Conservation (phyloP, 441 rosid species). For the Bocquillonia castaneifolia region DNA sequence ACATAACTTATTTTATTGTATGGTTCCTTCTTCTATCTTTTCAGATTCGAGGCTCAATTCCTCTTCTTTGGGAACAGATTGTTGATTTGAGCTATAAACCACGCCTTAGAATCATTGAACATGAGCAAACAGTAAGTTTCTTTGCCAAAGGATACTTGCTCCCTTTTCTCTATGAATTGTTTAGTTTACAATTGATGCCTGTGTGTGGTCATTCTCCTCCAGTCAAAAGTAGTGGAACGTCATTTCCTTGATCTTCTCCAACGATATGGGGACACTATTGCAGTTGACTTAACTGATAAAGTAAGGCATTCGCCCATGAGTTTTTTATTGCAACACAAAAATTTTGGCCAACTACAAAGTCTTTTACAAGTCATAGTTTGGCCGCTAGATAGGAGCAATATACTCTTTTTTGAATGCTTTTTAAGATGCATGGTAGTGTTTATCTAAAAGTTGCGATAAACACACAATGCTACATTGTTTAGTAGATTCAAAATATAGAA, state of each 20-base stretch:
- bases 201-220: slow-evolving; percentile 26
- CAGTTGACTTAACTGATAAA: slow-evolving; percentile 75
- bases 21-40: slow-evolving; percentile 20
- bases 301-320: slow-evolving; percentile 36
- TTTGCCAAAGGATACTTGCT: slow-evolving; percentile 12
- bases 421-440: not conserved
- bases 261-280: slow-evolving; percentile 78
- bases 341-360: not conserved
- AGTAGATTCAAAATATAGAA: slow-evolving; percentile 12
- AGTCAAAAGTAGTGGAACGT: slow-evolving; percentile 80
- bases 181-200: slow-evolving; percentile 15
- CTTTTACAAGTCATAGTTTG: not conserved
- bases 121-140: slow-evolving; percentile 59
- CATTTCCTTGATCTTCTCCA: slow-evolving; percentile 83
- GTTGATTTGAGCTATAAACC: slow-evolving; percentile 98
- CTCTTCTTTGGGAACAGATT: slow-evolving; percentile 98
- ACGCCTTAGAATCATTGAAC: slow-evolving; percentile 53
- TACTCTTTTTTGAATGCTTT: slow-evolving; percentile 12
- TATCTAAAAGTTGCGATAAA: not conserved
- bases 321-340: slow-evolving; percentile 19
- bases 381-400: slow-evolving; percentile 5
- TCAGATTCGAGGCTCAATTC: slow-evolving; percentile 94
- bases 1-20: not conserved
- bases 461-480: not conserved
- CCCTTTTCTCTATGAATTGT: slow-evolving; percentile 14